Conservation (phyloP, 148 eudicot species). For the Nepenthes gracilis region DNA sequence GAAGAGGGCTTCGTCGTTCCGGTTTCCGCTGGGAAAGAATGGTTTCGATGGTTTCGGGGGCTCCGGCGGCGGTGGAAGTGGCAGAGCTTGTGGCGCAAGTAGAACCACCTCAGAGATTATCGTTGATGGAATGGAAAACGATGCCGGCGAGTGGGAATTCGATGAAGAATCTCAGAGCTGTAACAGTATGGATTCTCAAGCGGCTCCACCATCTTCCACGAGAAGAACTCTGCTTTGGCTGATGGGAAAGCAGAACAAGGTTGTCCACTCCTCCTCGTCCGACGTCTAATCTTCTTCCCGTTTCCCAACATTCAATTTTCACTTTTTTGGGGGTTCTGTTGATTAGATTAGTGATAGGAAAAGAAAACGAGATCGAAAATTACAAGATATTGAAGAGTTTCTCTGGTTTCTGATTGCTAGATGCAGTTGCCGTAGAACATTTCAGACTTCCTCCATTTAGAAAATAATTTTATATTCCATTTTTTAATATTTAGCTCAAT, state of each 20-base stretch:
- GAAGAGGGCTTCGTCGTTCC: slow-evolving; percentile 32
- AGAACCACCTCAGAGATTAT: slow-evolving; percentile 45
- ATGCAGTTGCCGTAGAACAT: too few species aligned
- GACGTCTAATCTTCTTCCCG: slow-evolving; percentile 19
- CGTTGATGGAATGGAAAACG: slow-evolving; percentile 23
- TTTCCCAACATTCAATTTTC: neutral
- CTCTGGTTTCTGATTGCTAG: too few species aligned
- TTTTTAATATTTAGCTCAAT: too few species aligned
- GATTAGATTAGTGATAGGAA: too few species aligned
- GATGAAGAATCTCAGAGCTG: slow-evolving; percentile 58
- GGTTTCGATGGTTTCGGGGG: neutral
- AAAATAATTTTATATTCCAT: too few species aligned
- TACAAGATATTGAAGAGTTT: too few species aligned
- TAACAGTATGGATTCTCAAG: slow-evolving; percentile 45
- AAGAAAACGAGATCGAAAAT: too few species aligned
- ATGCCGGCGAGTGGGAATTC: slow-evolving; percentile 12
- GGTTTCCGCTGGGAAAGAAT: slow-evolving; percentile 25
- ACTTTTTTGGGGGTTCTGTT: too few species aligned
- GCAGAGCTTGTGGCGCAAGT: slow-evolving; percentile 8
- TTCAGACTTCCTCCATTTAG: too few species aligned
- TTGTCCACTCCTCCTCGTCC: slow-evolving; percentile 52
- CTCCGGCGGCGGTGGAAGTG: slow-evolving; percentile 2
- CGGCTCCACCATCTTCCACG: slow-evolving; percentile 37
- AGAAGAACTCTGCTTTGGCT: slow-evolving; percentile 78
- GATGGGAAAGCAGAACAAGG: slow-evolving; percentile 68